Percentiles rank a stretch among this genome's conserved stretches.
phyloP scores from a whole-genome alignment of 768 basidiomycete genomes.

The Fomitopsis pulvina region DNA sequence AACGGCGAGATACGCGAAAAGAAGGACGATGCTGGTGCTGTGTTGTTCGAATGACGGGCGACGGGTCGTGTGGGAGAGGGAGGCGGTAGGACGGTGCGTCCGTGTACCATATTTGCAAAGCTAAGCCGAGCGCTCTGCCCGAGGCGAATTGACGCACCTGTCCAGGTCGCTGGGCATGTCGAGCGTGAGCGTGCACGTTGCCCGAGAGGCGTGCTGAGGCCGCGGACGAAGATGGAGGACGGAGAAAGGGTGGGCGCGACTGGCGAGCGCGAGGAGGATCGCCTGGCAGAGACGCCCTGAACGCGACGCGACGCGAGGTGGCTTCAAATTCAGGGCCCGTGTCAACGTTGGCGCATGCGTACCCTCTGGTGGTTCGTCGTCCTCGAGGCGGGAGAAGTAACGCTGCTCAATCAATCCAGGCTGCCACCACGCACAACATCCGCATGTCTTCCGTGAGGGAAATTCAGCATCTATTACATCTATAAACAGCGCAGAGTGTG shows the following conservation, averaged over 20 bases:
- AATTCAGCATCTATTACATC: background rate
- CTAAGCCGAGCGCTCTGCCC: background rate
- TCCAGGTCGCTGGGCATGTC: constrained; percentile 51
- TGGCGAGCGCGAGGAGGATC: too few species aligned
- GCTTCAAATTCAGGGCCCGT: background rate
- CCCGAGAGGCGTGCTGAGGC: background rate
- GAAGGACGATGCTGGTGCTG: too few species aligned
- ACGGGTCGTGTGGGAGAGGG: background rate
- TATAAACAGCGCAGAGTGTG: background rate
- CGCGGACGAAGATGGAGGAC: background rate
- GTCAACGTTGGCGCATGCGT: background rate
- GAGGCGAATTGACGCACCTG: constrained; percentile 33
- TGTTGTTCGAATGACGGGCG: background rate
- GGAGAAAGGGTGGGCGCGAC: background rate
- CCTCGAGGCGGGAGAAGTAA: background rate
- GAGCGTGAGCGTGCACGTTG: too few species aligned
- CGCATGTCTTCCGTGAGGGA: too few species aligned
- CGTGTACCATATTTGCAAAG: too few species aligned
- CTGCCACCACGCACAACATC: too few species aligned
- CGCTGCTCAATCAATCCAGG: too few species aligned
- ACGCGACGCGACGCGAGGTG: background rate
- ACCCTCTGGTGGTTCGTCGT: too few species aligned
- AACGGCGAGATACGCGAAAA: background rate
- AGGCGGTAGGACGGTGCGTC: background rate
- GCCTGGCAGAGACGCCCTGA: too few species aligned